Evolutionary conservation across 2,329 filamentous ascomycete genomes (phyloP).

Genomic region (Monilinia fructigena): DNA sequence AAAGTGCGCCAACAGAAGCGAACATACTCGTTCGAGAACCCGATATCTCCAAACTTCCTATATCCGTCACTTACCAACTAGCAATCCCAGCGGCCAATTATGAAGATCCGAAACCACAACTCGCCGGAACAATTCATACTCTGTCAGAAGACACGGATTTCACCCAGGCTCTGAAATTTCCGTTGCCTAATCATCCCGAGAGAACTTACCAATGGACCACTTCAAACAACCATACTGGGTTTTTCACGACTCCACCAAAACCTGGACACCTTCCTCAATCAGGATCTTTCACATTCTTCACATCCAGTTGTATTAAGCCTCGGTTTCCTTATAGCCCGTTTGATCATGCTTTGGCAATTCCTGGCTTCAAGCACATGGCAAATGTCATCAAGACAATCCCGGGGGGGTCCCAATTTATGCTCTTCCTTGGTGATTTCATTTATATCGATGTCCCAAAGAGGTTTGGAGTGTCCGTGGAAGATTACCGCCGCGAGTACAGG

Average conservation of each 20-base stretch:
- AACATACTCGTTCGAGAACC: slow-evolving; percentile 85
- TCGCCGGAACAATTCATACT: slow-evolving; percentile 61
- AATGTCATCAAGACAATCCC: slow-evolving; percentile 65
- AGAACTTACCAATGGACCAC: slow-evolving; percentile 79
- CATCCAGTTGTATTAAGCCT: slow-evolving; percentile 89
- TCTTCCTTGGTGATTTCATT: slow-evolving; percentile 85
- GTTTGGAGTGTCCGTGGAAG: slow-evolving; percentile 67
- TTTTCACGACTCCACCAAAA: slow-evolving; percentile 74
- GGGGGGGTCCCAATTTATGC: slow-evolving; percentile 68
- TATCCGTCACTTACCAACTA: slow-evolving; percentile 66
- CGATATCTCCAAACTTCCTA: slow-evolving; percentile 68
- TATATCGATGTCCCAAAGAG: slow-evolving; percentile 85
- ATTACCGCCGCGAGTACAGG: slow-evolving; percentile 88
- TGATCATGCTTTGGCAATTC: slow-evolving; percentile 79
- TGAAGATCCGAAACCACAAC: slow-evolving; percentile 63
- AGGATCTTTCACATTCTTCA: slow-evolving; percentile 82
- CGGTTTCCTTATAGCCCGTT: slow-evolving; percentile 85
- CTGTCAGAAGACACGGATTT: slow-evolving; percentile 80
- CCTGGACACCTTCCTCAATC: slow-evolving; percentile 44
- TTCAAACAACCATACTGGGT: slow-evolving; percentile 82
- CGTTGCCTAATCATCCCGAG: slow-evolving; percentile 62
- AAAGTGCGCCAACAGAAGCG: slow-evolving; percentile 66
- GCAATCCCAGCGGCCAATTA: slow-evolving; percentile 52
- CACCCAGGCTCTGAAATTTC: slow-evolving; percentile 68
- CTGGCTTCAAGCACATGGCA: slow-evolving; percentile 75